phyloP scores from a whole-genome alignment of 176 grass and related monocot species.

The Poa pratensis region DNA sequence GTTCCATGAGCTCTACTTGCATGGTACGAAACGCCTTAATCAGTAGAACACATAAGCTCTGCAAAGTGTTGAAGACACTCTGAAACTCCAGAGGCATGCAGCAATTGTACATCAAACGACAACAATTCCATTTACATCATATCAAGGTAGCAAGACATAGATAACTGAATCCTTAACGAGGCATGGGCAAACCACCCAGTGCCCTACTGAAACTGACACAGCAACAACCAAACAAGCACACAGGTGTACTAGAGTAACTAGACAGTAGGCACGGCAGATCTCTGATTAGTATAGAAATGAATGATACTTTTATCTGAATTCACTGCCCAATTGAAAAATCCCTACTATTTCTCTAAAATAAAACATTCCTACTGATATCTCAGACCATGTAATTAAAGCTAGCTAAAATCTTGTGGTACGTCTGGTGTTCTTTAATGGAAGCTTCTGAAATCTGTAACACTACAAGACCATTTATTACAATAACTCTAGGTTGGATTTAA shows the following conservation, averaged over 20 bases:
- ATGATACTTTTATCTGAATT: background rate
- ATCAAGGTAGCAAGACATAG: background rate
- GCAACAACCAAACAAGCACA: slow-evolving; percentile 12
- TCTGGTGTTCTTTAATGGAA: background rate
- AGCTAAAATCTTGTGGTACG: background rate
- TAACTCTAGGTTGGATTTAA: no score
- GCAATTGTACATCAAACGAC: background rate
- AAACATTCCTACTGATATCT: slow-evolving; percentile 2
- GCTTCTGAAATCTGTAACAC: background rate
- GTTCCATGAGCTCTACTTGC: background rate
- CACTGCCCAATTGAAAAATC: background rate
- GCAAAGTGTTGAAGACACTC: background rate
- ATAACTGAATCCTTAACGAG: background rate
- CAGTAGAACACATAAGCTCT: background rate
- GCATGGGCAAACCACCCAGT: slow-evolving; percentile 1
- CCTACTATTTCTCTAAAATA: background rate
- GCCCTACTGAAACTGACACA: slow-evolving; percentile 16
- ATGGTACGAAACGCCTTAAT: background rate
- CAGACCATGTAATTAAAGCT: background rate
- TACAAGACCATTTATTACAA: no score
- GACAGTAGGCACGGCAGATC: background rate
- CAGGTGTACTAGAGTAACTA: background rate
- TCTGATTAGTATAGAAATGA: background rate
- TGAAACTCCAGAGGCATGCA: background rate
- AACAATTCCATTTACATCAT: background rate